Evolutionary conservation across 768 basidiomycete genomes (phyloP), one percentile per base, ranked within the genome.

Genomic region (Hericium alpestre): DNA sequence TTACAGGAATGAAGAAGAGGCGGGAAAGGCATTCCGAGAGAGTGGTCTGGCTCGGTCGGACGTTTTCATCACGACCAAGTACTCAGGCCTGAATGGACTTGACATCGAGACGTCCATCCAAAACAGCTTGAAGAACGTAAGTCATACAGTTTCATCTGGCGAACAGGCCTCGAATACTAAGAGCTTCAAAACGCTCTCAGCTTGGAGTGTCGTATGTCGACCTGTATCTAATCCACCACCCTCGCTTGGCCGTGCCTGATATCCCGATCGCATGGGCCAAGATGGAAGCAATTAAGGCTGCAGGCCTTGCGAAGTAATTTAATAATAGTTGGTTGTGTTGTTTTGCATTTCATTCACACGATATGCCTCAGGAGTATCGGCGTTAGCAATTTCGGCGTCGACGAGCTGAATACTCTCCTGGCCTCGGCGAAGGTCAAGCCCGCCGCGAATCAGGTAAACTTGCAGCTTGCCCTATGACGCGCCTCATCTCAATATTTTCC

Each of bases 161-260:
- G 2, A 37, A 16, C 49, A 25, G 15, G 23, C 15, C 12, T 8
- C 13, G 8, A 16, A 3, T 32, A 15, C 49, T 51, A 23, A 51
- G 8, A 3, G 1, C 1, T 39, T 37, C 27, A 10, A 27, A 37
- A 18, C 13, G 18, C 22, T 22, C n/a, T 12, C 60, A 87, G 86
- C 74, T 87, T 20, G 84, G 81, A 0, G 71, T 88, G 4, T 64
- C 73, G 1, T 84, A 83, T 61, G 77, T 88, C 12, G 85, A 90
- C 66, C 66, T 88, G 40, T 89, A 89, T 67, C 77, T 88, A 43
- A 82, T 88, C 50, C 86, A 88, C 66, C 63, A 67, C 55, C 84
- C 84, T 7, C 63, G 71, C 3, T 67, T 81, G 18, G 81, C 79
- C 9, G 61, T 67, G 20, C 80, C 82, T 1, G 80, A 86, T 60